Conservation (phyloP, 768 basidiomycete genomes). For the Collybia nuda region DNA sequence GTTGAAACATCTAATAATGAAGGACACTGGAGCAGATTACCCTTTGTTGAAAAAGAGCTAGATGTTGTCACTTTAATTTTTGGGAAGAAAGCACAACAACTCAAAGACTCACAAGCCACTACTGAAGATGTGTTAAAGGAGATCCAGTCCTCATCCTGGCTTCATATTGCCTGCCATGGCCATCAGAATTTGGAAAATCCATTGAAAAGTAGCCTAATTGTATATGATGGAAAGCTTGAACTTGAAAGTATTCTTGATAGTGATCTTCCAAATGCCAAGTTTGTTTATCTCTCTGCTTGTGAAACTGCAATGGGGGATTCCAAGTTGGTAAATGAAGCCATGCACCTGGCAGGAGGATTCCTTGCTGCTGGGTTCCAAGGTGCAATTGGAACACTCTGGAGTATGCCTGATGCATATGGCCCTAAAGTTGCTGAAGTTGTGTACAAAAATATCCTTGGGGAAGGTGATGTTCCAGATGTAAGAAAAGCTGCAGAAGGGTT, state of each 20-base stretch:
- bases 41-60: neutral
- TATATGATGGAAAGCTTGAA: neutral
- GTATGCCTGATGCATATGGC: too few species aligned
- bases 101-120: constrained; percentile 1
- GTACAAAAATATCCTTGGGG: too few species aligned
- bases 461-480: too few species aligned
- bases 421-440: too few species aligned
- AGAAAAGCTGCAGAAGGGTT: too few species aligned
- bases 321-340: constrained; percentile 12
- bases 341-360: constrained; percentile 37
- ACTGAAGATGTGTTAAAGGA: constrained; percentile 9
- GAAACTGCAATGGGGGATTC: too few species aligned
- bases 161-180: constrained; percentile 32
- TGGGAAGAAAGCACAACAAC: neutral
- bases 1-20: neutral
- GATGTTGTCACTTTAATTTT: constrained; percentile 3
- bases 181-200: constrained; percentile 17
- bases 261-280: constrained; percentile 12
- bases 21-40: neutral
- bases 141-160: constrained; percentile 14
- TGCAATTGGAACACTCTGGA: too few species aligned
- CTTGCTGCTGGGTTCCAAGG: constrained; percentile 17
- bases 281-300: too few species aligned
- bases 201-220: neutral
- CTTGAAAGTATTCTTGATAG: constrained; percentile 13